These are phyloP conservation scores for Angophora floribunda DNA, from an alignment of 345 rosid species.

Conservation along the genomic window DNA sequence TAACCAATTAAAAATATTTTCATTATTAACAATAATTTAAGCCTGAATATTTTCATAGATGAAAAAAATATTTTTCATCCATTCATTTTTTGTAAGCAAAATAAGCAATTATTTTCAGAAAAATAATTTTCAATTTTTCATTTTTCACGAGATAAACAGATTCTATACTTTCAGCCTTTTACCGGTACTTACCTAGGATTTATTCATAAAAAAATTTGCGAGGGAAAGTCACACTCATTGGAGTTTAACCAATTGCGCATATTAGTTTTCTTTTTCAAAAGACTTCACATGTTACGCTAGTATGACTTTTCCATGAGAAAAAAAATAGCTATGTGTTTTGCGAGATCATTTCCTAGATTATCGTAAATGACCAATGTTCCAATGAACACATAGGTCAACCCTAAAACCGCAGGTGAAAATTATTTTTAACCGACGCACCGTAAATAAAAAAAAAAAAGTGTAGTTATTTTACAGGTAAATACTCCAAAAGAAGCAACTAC, in stretches of 20 bases:
- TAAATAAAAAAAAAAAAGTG: background rate
- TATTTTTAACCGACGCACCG: background rate
- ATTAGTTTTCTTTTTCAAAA: background rate
- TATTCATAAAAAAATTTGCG: background rate
- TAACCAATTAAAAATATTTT: too few relatives aligned
- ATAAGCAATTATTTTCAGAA: too few relatives aligned
- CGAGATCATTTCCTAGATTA: background rate
- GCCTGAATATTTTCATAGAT: too few relatives aligned
- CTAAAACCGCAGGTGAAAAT: background rate
- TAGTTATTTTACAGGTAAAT: background rate
- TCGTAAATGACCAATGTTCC: background rate
- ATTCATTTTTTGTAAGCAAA: too few relatives aligned
- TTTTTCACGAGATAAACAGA: background rate
- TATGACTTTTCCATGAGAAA: background rate
- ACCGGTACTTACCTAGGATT: background rate
- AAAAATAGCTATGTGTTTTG: background rate
- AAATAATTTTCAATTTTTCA: too few relatives aligned
- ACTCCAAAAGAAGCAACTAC: background rate
- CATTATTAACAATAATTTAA: too few relatives aligned
- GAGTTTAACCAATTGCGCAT: background rate
- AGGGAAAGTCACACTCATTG: background rate
- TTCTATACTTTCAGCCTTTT: background rate
- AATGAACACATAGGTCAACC: background rate
- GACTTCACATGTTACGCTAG: background rate
- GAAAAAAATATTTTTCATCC: too few relatives aligned